These are phyloP conservation scores for Thalassiosira ordinaria DNA, from an alignment of 352 stramenopile genomes.

Conservation along the genomic window DNA sequence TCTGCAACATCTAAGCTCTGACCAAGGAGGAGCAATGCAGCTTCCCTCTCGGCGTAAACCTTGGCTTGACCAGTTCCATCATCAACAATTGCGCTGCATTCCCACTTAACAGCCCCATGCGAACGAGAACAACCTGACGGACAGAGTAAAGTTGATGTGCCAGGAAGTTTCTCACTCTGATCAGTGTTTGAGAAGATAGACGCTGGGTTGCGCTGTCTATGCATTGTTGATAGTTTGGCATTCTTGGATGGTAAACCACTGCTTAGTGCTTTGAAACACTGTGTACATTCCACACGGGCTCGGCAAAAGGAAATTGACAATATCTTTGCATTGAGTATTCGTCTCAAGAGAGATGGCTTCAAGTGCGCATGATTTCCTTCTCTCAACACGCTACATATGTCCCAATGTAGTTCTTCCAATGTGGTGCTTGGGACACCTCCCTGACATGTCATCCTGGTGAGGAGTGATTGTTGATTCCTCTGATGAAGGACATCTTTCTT, in stretches of 20 bases:
- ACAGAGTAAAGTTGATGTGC: conserved; percentile 32
- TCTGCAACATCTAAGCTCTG: conserved; percentile 34
- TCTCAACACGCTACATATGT: conserved; percentile 62
- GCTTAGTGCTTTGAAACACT: conserved; percentile 66
- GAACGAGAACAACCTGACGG: conserved; percentile 52
- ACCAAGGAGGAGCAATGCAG: conserved; percentile 67
- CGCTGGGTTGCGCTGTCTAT: no score
- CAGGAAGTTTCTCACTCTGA: conserved; percentile 1
- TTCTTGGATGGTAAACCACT: conserved; percentile 23
- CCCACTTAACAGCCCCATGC: conserved; percentile 73
- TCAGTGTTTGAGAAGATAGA: no score
- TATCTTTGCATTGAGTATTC: conserved; percentile 60
- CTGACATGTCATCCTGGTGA: conserved; percentile 19
- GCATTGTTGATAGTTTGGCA: background rate
- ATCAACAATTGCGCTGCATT: conserved; percentile 81
- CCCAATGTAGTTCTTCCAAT: conserved; percentile 61
- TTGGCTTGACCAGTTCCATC: conserved; percentile 83
- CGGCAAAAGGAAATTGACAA: conserved; percentile 76
- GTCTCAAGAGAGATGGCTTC: conserved; percentile 72
- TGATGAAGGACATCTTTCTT: conserved; percentile 8
- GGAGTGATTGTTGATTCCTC: conserved; percentile 27
- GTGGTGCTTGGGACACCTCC: conserved; percentile 46
- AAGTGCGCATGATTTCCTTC: conserved; percentile 36
- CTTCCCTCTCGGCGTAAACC: conserved; percentile 79
- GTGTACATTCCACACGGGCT: conserved; percentile 64